Conservation (phyloP, 331 rosid species). For the Ulmus americana region DNA sequence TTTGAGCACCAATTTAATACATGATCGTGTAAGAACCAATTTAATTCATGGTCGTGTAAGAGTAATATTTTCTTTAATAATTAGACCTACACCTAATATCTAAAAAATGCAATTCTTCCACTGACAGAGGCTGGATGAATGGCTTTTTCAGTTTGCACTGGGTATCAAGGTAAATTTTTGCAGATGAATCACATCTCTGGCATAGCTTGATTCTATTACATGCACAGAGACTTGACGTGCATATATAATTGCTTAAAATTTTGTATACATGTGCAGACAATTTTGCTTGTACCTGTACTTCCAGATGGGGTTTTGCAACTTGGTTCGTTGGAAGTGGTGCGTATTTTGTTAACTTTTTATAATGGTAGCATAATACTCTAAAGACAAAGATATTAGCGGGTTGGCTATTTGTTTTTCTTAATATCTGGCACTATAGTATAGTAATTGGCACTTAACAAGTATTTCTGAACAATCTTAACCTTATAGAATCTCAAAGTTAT, state of each 20-base stretch:
- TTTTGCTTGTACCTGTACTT: constrained; percentile 74
- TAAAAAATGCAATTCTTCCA: constrained; percentile 22
- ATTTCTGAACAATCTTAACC: background rate
- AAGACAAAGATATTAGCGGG: background rate
- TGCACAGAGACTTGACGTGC: background rate
- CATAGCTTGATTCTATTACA: background rate
- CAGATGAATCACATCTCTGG: background rate
- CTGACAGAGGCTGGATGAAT: constrained; percentile 65
- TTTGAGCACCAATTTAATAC: constrained; percentile 28
- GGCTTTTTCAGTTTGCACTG: constrained; percentile 72
- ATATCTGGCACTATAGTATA: background rate
- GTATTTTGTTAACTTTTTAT: constrained; percentile 18
- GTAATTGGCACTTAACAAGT: background rate
- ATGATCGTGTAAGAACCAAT: constrained; percentile 46
- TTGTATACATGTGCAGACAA: constrained; percentile 49
- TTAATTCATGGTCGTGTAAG: constrained; percentile 39
- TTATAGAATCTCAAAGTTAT: background rate
- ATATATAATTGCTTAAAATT: constrained; percentile 1
- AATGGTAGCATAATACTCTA: background rate
- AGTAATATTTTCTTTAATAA: constrained; percentile 8
- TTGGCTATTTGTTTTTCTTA: background rate
- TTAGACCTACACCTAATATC: background rate
- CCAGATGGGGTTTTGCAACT: constrained; percentile 85
- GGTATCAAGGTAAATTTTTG: constrained; percentile 68
- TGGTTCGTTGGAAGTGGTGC: constrained; percentile 73